These are phyloP conservation scores for Lizonia empirigonia DNA, from an alignment of 2,329 filamentous ascomycete genomes.

Conservation along the genomic window DNA sequence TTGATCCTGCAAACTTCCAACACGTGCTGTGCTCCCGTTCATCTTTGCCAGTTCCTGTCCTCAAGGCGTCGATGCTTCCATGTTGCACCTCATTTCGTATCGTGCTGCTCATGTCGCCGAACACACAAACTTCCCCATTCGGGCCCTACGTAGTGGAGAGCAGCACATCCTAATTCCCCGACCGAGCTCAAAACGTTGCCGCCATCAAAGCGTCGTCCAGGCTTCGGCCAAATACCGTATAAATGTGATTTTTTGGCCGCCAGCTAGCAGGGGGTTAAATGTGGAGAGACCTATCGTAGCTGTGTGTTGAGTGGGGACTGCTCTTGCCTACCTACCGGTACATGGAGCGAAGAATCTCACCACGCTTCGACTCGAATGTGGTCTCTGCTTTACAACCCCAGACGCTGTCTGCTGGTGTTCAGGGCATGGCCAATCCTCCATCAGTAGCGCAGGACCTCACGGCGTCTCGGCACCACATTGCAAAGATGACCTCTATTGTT, in stretches of 20 bases:
- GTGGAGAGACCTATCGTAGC: no score
- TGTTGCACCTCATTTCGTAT: slow-evolving; percentile 2
- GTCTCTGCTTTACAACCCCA: slow-evolving; percentile 4
- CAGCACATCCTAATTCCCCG: slow-evolving; percentile 1
- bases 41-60: slow-evolving; percentile 2
- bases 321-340: no score
- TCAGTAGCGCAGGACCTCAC: no score
- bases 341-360: neutral
- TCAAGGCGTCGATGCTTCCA: neutral
- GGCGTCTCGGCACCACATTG: no score
- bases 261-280: no score
- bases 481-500: no score
- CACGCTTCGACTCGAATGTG: slow-evolving; percentile 1
- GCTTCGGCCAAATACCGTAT: slow-evolving; percentile 10
- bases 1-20: slow-evolving; percentile 3
- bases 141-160: neutral
- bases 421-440: no score
- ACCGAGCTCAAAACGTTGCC: neutral
- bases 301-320: no score
- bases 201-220: neutral
- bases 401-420: neutral
- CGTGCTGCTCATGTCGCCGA: slow-evolving; percentile 2
- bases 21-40: slow-evolving; percentile 1
- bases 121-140: neutral
- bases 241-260: no score